A percentile compares a stretch with the other conserved stretches of the same genome.
These are phyloP conservation scores for Fusarium nelsonii DNA, from an alignment of 2,329 filamentous ascomycete genomes.

Conservation along the genomic window DNA sequence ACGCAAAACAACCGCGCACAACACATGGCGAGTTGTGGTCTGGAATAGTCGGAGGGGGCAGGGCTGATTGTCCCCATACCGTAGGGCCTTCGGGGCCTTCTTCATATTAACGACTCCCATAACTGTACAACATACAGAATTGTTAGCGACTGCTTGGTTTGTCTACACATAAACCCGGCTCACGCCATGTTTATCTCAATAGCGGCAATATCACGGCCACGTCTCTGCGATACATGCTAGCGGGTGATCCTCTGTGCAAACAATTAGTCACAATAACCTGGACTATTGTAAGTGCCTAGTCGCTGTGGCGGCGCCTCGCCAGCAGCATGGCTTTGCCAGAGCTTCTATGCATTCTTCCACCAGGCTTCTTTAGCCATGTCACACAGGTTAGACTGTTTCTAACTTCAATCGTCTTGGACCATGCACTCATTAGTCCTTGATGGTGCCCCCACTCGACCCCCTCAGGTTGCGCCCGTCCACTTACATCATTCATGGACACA, in stretches of 20 bases:
- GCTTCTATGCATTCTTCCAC: slow-evolving; percentile 49
- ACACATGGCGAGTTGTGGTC: slow-evolving; percentile 28
- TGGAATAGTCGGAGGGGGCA: slow-evolving; percentile 22
- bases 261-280: slow-evolving; percentile 15
- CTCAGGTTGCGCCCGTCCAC: slow-evolving; percentile 43
- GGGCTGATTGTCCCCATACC: slow-evolving; percentile 28
- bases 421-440: slow-evolving; percentile 30
- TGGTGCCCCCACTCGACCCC: slow-evolving; percentile 40
- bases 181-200: slow-evolving; percentile 42
- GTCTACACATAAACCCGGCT: slow-evolving; percentile 34
- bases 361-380: slow-evolving; percentile 37
- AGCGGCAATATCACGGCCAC: slow-evolving; percentile 35
- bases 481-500: slow-evolving; percentile 48
- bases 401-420: slow-evolving; percentile 14
- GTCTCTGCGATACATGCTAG: slow-evolving; percentile 7
- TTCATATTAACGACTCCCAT: slow-evolving; percentile 21
- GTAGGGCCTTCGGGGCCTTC: slow-evolving; percentile 10
- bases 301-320: slow-evolving; percentile 29
- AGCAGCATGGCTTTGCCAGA: slow-evolving; percentile 25
- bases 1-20: slow-evolving; percentile 33
- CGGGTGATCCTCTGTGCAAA: slow-evolving; percentile 15
- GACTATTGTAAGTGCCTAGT: slow-evolving; percentile 30
- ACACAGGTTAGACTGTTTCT: slow-evolving; percentile 32
- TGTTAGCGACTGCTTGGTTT: slow-evolving; percentile 17
- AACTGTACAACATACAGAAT: slow-evolving; percentile 19